Conservation (phyloP, 768 basidiomycete species). For the Russula earlei region DNA sequence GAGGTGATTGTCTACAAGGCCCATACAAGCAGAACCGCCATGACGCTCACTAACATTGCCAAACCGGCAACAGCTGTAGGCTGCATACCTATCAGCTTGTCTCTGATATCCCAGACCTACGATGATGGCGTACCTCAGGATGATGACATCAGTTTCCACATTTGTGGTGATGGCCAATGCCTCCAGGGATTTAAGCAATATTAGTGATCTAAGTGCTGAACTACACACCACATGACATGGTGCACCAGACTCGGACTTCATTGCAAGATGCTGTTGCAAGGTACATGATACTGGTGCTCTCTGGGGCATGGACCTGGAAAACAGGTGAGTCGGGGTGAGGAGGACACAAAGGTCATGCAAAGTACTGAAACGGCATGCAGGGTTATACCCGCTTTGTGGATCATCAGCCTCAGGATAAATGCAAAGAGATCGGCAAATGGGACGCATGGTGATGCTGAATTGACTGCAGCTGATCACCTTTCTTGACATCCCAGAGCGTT, state of each 20-base stretch:
- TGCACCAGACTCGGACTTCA: not conserved
- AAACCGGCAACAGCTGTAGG: too few relatives aligned
- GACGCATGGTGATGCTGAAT: not conserved
- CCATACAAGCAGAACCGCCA: too few relatives aligned
- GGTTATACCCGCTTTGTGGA: not conserved
- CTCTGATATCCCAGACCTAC: too few relatives aligned
- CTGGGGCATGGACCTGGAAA: not conserved
- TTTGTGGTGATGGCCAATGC: too few relatives aligned
- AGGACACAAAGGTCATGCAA: not conserved
- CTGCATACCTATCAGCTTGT: too few relatives aligned
- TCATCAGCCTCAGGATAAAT: not conserved
- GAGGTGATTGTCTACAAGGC: too few relatives aligned
- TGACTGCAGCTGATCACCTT: not conserved
- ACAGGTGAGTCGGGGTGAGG: not conserved
- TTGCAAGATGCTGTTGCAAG: not conserved
- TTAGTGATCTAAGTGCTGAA: too few relatives aligned
- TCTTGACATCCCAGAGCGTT: not conserved
- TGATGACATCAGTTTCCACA: too few relatives aligned
- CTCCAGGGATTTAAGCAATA: too few relatives aligned
- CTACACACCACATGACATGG: not conserved
- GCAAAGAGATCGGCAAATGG: not conserved
- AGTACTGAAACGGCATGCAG: not conserved
- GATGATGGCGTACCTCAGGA: too few relatives aligned
- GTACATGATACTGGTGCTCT: not conserved
- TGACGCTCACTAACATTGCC: too few relatives aligned